These are phyloP conservation scores for Hygrophila difformis DNA, from an alignment of 257 asterid genomes.

Conservation along the genomic window DNA sequence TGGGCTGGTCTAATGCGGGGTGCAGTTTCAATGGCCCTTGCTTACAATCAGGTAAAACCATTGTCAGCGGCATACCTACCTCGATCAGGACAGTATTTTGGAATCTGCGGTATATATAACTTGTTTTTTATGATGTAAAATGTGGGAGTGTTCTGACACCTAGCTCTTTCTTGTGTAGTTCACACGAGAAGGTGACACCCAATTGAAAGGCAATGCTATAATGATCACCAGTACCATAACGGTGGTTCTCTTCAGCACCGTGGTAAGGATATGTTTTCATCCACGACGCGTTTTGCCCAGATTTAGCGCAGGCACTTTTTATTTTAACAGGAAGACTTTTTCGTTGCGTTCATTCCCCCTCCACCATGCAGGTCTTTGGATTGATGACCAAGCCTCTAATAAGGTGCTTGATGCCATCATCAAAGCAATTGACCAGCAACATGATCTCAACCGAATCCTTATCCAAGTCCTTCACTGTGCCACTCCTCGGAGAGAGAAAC, in stretches of 20 bases:
- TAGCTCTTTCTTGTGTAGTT: slow-evolving; percentile 43
- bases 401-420: slow-evolving; percentile 45
- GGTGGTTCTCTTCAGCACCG: slow-evolving; percentile 89
- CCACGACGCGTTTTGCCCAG: too few relatives aligned
- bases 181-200: slow-evolving; percentile 64
- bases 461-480: slow-evolving; percentile 53
- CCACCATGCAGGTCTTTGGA: slow-evolving; percentile 59
- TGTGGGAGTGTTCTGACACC: neutral
- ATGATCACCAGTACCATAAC: slow-evolving; percentile 94
- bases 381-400: too few relatives aligned
- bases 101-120: too few relatives aligned
- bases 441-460: slow-evolving; percentile 53
- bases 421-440: slow-evolving; percentile 39
- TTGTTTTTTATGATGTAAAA: too few relatives aligned
- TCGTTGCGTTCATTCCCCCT: too few relatives aligned
- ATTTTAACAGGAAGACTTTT: too few relatives aligned
- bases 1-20: slow-evolving; percentile 99
- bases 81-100: neutral
- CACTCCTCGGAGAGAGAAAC: slow-evolving; percentile 52
- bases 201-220: slow-evolving; percentile 57
- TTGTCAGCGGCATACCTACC: neutral
- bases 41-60: slow-evolving; percentile 91
- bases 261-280: slow-evolving; percentile 42
- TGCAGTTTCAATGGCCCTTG: too few relatives aligned
- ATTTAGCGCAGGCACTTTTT: too few relatives aligned